Conservation (phyloP, 169 alveolate species). For the Cryptosporidium bovis region DNA sequence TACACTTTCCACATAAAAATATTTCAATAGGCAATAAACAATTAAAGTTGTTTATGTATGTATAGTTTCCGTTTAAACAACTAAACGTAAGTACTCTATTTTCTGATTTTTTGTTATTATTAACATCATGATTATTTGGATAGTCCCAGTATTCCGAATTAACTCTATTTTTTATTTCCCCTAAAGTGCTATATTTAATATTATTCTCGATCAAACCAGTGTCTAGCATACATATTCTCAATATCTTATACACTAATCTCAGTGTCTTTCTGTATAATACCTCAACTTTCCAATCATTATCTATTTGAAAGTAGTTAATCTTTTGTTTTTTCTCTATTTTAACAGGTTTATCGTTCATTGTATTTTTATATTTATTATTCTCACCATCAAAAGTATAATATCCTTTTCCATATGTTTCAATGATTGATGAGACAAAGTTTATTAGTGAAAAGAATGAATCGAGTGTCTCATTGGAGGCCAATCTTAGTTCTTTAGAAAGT, state of each 20-base stretch:
- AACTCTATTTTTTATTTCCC: slow-evolving; percentile 33
- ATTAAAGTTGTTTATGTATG: slow-evolving; percentile 24
- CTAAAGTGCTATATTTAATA: slow-evolving; percentile 9
- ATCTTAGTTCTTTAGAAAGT: slow-evolving; percentile 7
- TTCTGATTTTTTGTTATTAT: not conserved
- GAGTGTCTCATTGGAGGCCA: slow-evolving; percentile 23
- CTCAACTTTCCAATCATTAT: slow-evolving; percentile 20
- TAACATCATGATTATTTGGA: slow-evolving; percentile 14
- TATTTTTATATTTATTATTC: not conserved
- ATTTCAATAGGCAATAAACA: slow-evolving; percentile 53
- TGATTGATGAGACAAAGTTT: slow-evolving; percentile 8
- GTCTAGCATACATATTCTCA: slow-evolving; percentile 13
- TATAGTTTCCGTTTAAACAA: slow-evolving; percentile 18
- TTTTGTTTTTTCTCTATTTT: not conserved
- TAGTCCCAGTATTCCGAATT: slow-evolving; percentile 43
- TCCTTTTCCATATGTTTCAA: slow-evolving; percentile 70
- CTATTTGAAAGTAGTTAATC: not conserved
- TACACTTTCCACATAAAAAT: slow-evolving; percentile 2
- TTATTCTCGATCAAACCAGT: not conserved
- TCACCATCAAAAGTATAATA: not conserved
- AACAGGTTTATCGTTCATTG: not conserved
- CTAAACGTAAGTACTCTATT: not conserved
- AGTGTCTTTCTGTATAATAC: slow-evolving; percentile 19
- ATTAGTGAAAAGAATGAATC: slow-evolving; percentile 9
- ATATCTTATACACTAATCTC: slow-evolving; percentile 14